Conservation (phyloP, 345 rosid genomes). For the Melaleuca quinquenervia region DNA sequence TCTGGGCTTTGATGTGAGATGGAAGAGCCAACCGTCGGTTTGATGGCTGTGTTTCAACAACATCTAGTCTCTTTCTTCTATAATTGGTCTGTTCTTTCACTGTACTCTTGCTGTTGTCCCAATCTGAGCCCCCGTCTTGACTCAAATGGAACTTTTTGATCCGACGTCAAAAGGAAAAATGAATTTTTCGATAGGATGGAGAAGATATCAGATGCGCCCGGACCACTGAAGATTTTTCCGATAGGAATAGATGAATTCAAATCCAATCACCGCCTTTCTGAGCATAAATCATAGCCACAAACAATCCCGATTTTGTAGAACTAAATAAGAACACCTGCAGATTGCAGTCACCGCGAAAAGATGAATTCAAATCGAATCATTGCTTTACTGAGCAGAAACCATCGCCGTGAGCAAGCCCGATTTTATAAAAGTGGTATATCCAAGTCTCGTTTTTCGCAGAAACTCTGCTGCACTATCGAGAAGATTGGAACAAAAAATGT, state of each 20-base stretch:
- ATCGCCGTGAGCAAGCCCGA: rapidly evolving
- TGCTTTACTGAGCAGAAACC: neutral
- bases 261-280: too few relatives aligned
- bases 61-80: neutral
- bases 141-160: neutral
- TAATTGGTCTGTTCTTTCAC: neutral
- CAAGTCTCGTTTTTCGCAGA: rapidly evolving
- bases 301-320: too few relatives aligned
- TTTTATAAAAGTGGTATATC: neutral
- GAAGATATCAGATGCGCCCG: too few relatives aligned
- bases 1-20: neutral
- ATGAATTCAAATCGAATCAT: neutral
- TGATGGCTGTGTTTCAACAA: neutral
- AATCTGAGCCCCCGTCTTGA: neutral
- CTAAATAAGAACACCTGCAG: too few relatives aligned
- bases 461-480: neutral
- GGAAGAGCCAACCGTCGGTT: neutral
- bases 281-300: too few relatives aligned
- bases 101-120: neutral
- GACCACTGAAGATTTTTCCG: too few relatives aligned
- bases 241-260: too few relatives aligned
- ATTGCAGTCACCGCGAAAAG: too few relatives aligned
- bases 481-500: neutral
- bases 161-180: neutral
- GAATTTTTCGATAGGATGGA: neutral